Evolutionary conservation across 139 green algal species (phyloP), one percentile per base, ranked within the genome.

Genomic region (Trebouxia sp.): DNA sequence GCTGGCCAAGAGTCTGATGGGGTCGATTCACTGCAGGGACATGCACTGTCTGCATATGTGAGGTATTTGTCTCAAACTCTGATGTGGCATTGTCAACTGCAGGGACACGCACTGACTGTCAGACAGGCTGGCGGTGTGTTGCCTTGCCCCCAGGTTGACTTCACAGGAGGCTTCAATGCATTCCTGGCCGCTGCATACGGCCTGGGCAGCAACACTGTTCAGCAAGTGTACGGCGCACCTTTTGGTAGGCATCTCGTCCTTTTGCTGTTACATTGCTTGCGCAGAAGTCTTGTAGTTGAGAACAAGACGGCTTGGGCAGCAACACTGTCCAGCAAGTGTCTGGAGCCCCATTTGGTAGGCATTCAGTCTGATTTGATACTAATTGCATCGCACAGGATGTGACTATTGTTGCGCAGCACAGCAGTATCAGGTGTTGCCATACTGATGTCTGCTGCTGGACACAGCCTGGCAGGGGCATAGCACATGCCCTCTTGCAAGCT

Each of bases 141-240:
- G 50, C 82, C 82, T 10, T 85, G 82, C 76, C 82, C 82, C 1
- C 26, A 56, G 8, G 32, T 80, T 0, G 69, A 85, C 66, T 83
- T 77, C 53, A 74, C 50, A 17, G 82, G 51, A 32, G 81, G 81
- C 30, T 85, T 85, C 67, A 83, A 85, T 43, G 41, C 17, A 6
- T 67, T 85, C 28, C 7, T 85, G 37, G 82, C 50, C 15, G 76
- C 76, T 38, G 82, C 72, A n/a, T 85, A 78, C 30, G 41, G 37
- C 1, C 76, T 85, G 35, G 62, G 62, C 62, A 45, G 26, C 62
- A 20, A 17, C 62, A 45, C 0, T n/a, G 15, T 72, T 72, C 32
- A 72, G 35, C 14, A 72, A 8, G 62, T 30, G 1, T 72, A 41
- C 15, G 62, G 80, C 55, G 28, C 26, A 3, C 45, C 80, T 9